Percentiles rank a stretch among this genome's conserved stretches.
Conservation (phyloP, 2,329 filamentous ascomycete genomes). For the Cercospora beticola region DNA sequence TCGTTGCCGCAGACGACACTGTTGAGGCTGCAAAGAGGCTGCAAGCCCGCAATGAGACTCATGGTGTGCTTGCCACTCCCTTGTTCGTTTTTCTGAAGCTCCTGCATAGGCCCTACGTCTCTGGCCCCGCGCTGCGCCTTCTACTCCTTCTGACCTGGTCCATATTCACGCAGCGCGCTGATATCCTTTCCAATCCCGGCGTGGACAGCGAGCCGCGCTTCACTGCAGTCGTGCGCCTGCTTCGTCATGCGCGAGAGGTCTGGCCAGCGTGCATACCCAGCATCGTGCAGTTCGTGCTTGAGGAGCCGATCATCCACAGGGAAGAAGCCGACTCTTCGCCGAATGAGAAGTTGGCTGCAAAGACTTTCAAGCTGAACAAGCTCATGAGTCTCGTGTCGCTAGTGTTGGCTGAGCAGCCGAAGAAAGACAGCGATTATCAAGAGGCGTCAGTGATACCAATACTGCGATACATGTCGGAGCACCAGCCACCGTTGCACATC, state of each 20-base stretch:
- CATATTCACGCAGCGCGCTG: conserved; percentile 7
- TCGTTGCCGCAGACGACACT: conserved; percentile 26
- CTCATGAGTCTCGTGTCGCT: conserved; percentile 33
- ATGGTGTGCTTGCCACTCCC: conserved; percentile 37
- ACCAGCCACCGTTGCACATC: conserved; percentile 55
- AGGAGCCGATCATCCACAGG: not conserved
- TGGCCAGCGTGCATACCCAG: conserved; percentile 47
- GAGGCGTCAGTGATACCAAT: conserved; percentile 59
- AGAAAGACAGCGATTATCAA: conserved; percentile 50
- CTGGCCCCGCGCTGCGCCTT: conserved; percentile 44
- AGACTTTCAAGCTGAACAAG: conserved; percentile 30
- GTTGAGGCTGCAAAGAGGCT: conserved; percentile 27
- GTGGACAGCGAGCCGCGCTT: conserved; percentile 30
- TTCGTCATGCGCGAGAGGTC: conserved; percentile 52
- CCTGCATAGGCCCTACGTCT: conserved; percentile 46
- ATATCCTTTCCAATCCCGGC: conserved; percentile 6
- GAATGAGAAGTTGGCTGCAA: not conserved
- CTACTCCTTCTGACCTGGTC: conserved; percentile 35
- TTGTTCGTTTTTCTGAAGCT: conserved; percentile 51
- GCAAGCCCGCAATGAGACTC: not conserved
- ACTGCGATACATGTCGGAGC: conserved; percentile 57
- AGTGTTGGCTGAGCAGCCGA: conserved; percentile 51
- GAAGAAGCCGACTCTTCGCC: not conserved
- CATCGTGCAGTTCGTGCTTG: conserved; percentile 22
- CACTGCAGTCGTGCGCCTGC: conserved; percentile 47